Conservation (phyloP, 768 basidiomycete genomes). For the Suillus paluster region DNA sequence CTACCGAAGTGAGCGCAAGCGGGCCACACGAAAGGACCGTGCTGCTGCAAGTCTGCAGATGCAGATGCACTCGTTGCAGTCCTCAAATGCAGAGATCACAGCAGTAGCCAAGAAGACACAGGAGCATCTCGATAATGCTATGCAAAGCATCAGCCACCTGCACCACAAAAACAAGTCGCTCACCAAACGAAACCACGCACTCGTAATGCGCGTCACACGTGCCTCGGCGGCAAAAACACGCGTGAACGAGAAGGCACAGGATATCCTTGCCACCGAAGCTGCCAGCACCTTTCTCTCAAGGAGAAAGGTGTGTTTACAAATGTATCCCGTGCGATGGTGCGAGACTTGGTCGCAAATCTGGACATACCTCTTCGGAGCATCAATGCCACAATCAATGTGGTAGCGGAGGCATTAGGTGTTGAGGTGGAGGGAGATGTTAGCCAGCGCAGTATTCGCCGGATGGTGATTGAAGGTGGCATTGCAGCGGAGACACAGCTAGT, state of each 20-base stretch:
- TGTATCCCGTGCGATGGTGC: neutral
- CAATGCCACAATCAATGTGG: neutral
- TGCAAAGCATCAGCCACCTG: neutral
- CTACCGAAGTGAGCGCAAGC: neutral
- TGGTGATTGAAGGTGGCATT: constrained; percentile 14
- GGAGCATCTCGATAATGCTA: neutral
- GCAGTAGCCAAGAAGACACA: neutral
- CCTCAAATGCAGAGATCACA: neutral
- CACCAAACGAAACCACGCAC: constrained; percentile 3
- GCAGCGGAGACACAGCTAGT: constrained; percentile 16
- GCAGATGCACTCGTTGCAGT: neutral
- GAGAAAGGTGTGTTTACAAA: neutral
- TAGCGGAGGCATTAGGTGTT: neutral
- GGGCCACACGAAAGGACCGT: neutral
- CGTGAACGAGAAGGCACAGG: neutral
- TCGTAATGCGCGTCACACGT: neutral
- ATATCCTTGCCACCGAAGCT: neutral
- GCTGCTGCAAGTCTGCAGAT: neutral
- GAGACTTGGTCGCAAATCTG: neutral
- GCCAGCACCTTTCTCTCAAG: constrained; percentile 1
- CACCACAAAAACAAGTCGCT: neutral
- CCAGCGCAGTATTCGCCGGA: constrained; percentile 12
- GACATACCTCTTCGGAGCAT: neutral
- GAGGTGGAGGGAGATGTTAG: constrained; percentile 9
- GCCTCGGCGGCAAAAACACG: neutral